phyloP scores from a whole-genome alignment of 164 flowering plant species.

The Malania oleifera region DNA sequence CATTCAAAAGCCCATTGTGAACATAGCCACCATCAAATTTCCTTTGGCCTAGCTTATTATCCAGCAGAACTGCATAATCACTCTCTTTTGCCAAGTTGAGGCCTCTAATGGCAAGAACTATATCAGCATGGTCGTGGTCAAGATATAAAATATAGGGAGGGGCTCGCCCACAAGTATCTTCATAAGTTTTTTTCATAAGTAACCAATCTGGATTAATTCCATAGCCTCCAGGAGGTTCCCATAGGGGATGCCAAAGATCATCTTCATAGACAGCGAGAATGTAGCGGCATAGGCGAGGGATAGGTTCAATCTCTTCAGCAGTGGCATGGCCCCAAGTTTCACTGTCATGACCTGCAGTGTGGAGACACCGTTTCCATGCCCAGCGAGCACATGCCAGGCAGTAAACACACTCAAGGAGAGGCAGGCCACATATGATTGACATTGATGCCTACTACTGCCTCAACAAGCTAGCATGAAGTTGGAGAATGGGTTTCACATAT shows the following conservation, averaged over 20 bases:
- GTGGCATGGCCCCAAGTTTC: slow-evolving; percentile 2
- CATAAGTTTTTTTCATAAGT: slow-evolving; percentile 1
- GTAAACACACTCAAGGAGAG: slow-evolving; percentile 5
- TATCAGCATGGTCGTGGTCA: slow-evolving; percentile 2
- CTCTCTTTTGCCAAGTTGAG: slow-evolving; percentile 7
- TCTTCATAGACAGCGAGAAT: slow-evolving; percentile 6
- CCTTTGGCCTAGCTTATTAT: slow-evolving; percentile 2
- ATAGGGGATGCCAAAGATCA: slow-evolving; percentile 1
- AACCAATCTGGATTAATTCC: slow-evolving; percentile 4
- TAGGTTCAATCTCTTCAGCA: slow-evolving; percentile 3
- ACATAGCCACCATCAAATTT: slow-evolving; percentile 8
- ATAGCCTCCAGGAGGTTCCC: slow-evolving; percentile 7
- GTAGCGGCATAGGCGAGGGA: slow-evolving; percentile 6
- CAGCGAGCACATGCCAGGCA: slow-evolving; percentile 6
- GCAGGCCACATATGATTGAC: slow-evolving; percentile 2
- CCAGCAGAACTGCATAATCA: slow-evolving; percentile 6
- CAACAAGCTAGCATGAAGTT: slow-evolving; percentile 3
- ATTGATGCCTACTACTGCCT: background rate
- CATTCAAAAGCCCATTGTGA: slow-evolving; percentile 8
- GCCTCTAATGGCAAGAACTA: slow-evolving; percentile 8
- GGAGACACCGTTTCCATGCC: slow-evolving; percentile 7
- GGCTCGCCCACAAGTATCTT: background rate
- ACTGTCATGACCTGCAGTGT: slow-evolving; percentile 8
- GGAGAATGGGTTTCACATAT: background rate
- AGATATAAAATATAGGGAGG: slow-evolving; percentile 2